Evolutionary conservation across 2,329 filamentous ascomycete genomes (phyloP).

Genomic region (Chrysosporium queenslandicum): DNA sequence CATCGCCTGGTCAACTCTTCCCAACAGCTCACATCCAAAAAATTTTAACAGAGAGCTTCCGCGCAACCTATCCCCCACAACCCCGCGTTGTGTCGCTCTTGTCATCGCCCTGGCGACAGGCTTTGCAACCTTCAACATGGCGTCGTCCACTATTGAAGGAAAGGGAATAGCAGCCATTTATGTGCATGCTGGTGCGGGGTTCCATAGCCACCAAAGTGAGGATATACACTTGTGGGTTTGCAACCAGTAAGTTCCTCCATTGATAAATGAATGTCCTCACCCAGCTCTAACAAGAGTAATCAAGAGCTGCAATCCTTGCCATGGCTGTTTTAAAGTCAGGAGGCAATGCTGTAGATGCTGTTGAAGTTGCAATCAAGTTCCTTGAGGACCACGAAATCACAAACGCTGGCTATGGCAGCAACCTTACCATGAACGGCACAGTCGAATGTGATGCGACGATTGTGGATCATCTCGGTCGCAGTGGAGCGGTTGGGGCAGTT

Average conservation of each 20-base stretch:
- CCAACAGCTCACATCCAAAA: not conserved
- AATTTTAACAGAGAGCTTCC: not conserved
- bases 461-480: conserved; percentile 81
- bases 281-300: conserved; percentile 17
- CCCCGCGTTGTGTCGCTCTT: not conserved
- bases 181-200: conserved; percentile 90
- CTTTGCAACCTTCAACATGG: not conserved
- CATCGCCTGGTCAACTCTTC: not conserved
- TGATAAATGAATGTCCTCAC: no score
- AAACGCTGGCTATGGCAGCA: conserved; percentile 93
- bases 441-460: conserved; percentile 94
- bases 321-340: conserved; percentile 75
- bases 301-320: conserved; percentile 68
- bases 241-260: conserved; percentile 57
- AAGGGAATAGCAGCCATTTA: conserved; percentile 65
- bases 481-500: conserved; percentile 85
- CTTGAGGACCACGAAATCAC: conserved; percentile 94
- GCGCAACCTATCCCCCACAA: not conserved
- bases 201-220: conserved; percentile 82
- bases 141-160: conserved; percentile 23
- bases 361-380: conserved; percentile 76
- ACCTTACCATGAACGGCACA: conserved; percentile 76
- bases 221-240: conserved; percentile 74
- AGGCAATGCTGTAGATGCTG: conserved; percentile 71
- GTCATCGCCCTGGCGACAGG: not conserved